phyloP scores from a whole-genome alignment of 805 yeast species.

The Ogataea naganishii region DNA sequence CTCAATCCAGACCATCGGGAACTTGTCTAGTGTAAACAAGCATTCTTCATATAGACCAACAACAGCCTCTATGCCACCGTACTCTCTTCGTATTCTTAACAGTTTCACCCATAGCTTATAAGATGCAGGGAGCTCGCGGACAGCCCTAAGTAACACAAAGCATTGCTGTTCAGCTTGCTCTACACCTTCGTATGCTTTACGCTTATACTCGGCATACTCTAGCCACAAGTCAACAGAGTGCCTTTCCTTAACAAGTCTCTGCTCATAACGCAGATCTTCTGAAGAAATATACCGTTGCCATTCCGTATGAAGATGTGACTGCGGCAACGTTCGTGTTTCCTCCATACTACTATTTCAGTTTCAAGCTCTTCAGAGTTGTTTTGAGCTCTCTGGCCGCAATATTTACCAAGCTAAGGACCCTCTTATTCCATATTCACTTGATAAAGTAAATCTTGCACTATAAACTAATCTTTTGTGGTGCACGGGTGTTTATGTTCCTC shows the following conservation, averaged over 20 bases:
- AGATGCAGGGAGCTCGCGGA: constrained; percentile 31
- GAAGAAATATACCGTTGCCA: constrained; percentile 7
- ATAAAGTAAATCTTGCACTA: no score
- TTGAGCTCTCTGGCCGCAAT: no score
- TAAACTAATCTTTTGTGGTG: no score
- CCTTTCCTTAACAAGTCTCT: constrained; percentile 25
- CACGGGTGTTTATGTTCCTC: no score
- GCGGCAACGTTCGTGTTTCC: not conserved
- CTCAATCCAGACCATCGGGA: constrained; percentile 44
- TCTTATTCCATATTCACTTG: no score
- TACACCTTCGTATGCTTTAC: constrained; percentile 6
- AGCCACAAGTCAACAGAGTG: constrained; percentile 33
- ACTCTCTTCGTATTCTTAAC: constrained; percentile 30
- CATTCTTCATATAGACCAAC: constrained; percentile 36
- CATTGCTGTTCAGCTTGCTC: constrained; percentile 25
- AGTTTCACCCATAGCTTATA: constrained; percentile 49
- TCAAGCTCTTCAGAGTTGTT: no score
- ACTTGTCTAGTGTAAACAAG: constrained; percentile 30
- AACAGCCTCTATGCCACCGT: constrained; percentile 3
- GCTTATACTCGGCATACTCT: constrained; percentile 31
- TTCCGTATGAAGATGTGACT: not conserved
- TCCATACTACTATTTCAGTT: no score
- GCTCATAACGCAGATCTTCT: constrained; percentile 28
- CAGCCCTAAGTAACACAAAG: constrained; percentile 46
- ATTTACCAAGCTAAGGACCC: no score